Evolutionary conservation across 352 stramenopile species (phyloP).

Genomic region (Phytophthora lateralis): DNA sequence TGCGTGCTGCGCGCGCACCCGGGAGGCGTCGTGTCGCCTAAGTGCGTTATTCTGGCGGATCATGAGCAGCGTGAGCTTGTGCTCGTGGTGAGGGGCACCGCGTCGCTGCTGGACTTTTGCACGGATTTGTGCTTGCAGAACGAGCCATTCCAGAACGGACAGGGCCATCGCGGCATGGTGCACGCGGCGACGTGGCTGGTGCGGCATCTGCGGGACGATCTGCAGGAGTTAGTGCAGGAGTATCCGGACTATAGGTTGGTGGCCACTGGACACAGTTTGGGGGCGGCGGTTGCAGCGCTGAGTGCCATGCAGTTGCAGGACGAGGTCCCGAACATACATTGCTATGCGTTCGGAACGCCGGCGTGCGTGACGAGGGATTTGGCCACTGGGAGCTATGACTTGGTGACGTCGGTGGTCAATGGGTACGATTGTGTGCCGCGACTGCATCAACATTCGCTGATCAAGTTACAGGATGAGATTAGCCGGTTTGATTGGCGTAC

Average conservation of each 20-base stretch:
- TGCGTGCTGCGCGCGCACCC: conserved; percentile 54
- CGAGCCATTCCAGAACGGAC: conserved; percentile 66
- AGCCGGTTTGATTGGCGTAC: conserved; percentile 69
- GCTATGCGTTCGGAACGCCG: conserved; percentile 73
- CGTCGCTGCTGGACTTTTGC: conserved; percentile 82
- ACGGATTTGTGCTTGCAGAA: conserved; percentile 83
- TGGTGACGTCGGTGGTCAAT: conserved; percentile 77
- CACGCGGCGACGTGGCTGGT: conserved; percentile 78
- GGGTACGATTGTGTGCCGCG: conserved; percentile 85
- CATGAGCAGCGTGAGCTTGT: conserved; percentile 64
- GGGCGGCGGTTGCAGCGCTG: conserved; percentile 70
- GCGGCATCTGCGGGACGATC: conserved; percentile 52
- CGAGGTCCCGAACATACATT: conserved; percentile 55
- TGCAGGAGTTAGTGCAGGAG: conserved; percentile 41
- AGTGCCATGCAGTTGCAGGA: conserved; percentile 55
- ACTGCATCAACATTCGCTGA: conserved; percentile 76
- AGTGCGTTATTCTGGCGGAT: conserved; percentile 68
- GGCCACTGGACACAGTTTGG: conserved; percentile 75
- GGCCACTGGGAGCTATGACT: conserved; percentile 52
- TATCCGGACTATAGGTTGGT: conserved; percentile 66
- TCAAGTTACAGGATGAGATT: conserved; percentile 70
- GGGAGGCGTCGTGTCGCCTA: conserved; percentile 81
- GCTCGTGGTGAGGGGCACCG: conserved; percentile 67
- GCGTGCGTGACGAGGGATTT: conserved; percentile 73
- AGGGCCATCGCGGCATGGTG: conserved; percentile 85